Base-by-base conservation (phyloP, 352 stramenopile species). In the Peronospora farinosa region DNA sequence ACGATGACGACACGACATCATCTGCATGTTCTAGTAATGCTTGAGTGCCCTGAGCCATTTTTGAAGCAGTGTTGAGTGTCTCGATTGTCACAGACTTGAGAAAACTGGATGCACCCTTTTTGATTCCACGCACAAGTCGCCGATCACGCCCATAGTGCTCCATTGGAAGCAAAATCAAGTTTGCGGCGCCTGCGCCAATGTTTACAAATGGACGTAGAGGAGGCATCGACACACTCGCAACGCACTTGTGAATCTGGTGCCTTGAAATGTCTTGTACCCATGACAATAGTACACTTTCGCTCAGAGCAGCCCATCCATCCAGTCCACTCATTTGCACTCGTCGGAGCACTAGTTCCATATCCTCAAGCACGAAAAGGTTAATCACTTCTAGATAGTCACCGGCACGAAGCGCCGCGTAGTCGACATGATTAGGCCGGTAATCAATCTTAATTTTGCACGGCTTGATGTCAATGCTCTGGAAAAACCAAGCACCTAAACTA, bases 391-490 rank as follows among this genome's bases (percentile, higher is more conserved):
- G 40, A 52, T 95, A 95, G 39, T 95, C 84, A 9, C 84, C 84
- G 12, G 81, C 75, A 46, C 82, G 75, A 23, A 95, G 51, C 4
- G 84, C 84, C 7, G 84, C 72, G 21, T 87, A 95, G 58, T 95
- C 77, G 0, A 95, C 80, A n/a, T 81, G 80, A 32, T 92, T 91
- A 10, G 84, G 84, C 1, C 82, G 76, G 46, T 95, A 95, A 49
- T 95, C 84, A 41, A 95, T 95, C 57, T 95, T 95, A 55, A 95
- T 92, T 57, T 95, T 93, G 65, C 81, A 92, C 11, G 84, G 76
- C 12, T 84, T 84, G 25, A 95, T 71, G 44, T 95, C 84, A 16
- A 95, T 77, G 47, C 63, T 92, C 62, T 95, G 84, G 65, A 92
- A 95, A 43, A 95, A 95, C 80, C 77, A 95, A 7, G 50, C 66